phyloP scores from a whole-genome alignment of 257 asterid genomes.

The Lycium barbarum region DNA sequence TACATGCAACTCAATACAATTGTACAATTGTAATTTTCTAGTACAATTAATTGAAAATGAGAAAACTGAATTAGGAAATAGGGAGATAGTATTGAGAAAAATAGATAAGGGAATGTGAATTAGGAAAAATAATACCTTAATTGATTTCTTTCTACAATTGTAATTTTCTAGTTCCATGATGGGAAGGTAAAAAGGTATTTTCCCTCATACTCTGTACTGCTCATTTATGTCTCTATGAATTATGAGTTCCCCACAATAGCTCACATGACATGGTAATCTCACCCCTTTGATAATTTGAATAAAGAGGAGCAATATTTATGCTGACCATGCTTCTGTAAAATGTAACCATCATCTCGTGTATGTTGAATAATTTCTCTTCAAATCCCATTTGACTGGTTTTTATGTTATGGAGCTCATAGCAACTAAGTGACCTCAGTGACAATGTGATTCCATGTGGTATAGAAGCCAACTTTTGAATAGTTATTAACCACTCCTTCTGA shows the following conservation, averaged over 20 bases:
- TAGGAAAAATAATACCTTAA: not conserved
- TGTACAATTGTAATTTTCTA: not conserved
- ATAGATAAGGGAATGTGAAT: not conserved
- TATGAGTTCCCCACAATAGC: slow-evolving; percentile 18
- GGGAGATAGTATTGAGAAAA: not conserved
- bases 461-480: slow-evolving; percentile 17
- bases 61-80: not conserved
- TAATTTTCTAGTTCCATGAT: not conserved
- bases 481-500: not conserved
- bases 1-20: not conserved
- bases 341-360: not conserved
- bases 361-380: not conserved
- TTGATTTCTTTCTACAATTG: not conserved
- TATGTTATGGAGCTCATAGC: slow-evolving; percentile 16
- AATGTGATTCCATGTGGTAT: slow-evolving; percentile 25
- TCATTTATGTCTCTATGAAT: slow-evolving; percentile 13
- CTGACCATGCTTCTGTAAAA: not conserved
- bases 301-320: not conserved
- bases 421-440: not conserved
- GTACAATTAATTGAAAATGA: slow-evolving; percentile 1
- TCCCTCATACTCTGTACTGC: not conserved
- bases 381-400: not conserved
- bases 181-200: not conserved
- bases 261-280: slow-evolving; percentile 1
- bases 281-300: not conserved